Evolutionary conservation across 352 stramenopile species (phyloP).

Genomic region (Elongisporangium prolatum): DNA sequence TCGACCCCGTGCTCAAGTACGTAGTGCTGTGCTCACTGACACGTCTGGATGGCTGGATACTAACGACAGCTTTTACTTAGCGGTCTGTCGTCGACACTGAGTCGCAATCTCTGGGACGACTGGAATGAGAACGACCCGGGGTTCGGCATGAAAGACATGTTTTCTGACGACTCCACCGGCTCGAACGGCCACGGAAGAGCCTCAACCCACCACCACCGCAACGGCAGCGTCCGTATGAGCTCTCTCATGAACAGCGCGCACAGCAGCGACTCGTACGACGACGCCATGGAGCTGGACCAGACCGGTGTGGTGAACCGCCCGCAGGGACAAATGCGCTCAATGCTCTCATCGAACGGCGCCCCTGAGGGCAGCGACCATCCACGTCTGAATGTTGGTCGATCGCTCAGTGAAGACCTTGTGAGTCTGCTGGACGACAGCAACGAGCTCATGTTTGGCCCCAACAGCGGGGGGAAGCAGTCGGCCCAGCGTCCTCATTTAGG

Average conservation of each 20-base stretch:
- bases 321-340: not conserved
- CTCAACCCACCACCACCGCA: constrained; percentile 9
- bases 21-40: constrained; percentile 3
- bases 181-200: constrained; percentile 22
- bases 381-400: constrained; percentile 40
- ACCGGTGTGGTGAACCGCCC: not conserved
- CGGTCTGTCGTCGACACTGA: constrained; percentile 73
- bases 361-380: constrained; percentile 7
- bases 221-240: not conserved
- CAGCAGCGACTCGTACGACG: constrained; percentile 4
- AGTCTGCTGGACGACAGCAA: constrained; percentile 62
- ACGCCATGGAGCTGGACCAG: not conserved
- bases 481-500: constrained; percentile 8
- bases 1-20: constrained; percentile 74
- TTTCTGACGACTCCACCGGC: constrained; percentile 32
- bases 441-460: constrained; percentile 20
- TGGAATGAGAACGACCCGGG: constrained; percentile 79
- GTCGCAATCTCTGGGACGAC: constrained; percentile 84
- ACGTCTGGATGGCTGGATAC: not conserved
- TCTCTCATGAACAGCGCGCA: constrained; percentile 4
- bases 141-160: constrained; percentile 70
- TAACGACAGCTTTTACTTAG: constrained; percentile 18
- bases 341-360: constrained; percentile 3
- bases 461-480: constrained; percentile 17
- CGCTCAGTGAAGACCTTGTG: constrained; percentile 75